These are phyloP conservation scores for Aschersonia sp. DNA, from an alignment of 2,329 filamentous ascomycete species.

Conservation along the genomic window DNA sequence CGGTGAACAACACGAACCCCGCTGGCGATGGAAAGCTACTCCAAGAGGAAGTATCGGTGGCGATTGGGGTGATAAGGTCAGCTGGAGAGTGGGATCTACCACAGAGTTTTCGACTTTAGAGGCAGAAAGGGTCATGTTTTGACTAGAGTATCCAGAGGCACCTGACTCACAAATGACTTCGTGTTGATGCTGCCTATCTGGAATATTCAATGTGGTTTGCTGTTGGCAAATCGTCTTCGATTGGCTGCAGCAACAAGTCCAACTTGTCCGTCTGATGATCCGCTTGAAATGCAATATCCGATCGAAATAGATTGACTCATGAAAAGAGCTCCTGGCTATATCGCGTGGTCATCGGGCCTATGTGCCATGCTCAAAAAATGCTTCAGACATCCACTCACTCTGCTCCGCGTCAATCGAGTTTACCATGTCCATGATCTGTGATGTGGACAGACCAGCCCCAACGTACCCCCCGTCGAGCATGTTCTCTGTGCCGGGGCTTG, in stretches of 20 bases:
- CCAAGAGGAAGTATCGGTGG: slow-evolving; percentile 4
- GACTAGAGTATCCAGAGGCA: too few relatives aligned
- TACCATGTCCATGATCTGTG: slow-evolving; percentile 26
- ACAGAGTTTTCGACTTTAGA: slow-evolving; percentile 7
- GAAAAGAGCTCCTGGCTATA: too few relatives aligned
- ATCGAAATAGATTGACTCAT: not conserved
- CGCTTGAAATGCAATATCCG: too few relatives aligned
- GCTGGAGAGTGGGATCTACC: slow-evolving; percentile 21
- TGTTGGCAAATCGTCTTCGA: too few relatives aligned
- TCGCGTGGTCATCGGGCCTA: not conserved
- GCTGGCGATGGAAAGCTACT: not conserved
- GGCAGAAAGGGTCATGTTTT: too few relatives aligned
- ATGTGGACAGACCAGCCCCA: slow-evolving; percentile 5
- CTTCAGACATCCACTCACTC: slow-evolving; percentile 27
- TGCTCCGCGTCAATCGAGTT: slow-evolving; percentile 26
- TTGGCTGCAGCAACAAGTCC: too few relatives aligned
- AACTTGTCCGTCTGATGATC: too few relatives aligned
- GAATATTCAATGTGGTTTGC: too few relatives aligned
- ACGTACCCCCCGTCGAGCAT: slow-evolving; percentile 1
- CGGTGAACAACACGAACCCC: not conserved
- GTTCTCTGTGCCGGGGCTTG: not conserved
- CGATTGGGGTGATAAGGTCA: slow-evolving; percentile 17
- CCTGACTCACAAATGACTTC: too few relatives aligned
- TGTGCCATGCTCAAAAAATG: slow-evolving; percentile 17
- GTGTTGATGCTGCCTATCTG: too few relatives aligned